Evolutionary conservation across 1,284 basidiomycete genomes (phyloP).

Genomic region (Tausonia pullulans): DNA sequence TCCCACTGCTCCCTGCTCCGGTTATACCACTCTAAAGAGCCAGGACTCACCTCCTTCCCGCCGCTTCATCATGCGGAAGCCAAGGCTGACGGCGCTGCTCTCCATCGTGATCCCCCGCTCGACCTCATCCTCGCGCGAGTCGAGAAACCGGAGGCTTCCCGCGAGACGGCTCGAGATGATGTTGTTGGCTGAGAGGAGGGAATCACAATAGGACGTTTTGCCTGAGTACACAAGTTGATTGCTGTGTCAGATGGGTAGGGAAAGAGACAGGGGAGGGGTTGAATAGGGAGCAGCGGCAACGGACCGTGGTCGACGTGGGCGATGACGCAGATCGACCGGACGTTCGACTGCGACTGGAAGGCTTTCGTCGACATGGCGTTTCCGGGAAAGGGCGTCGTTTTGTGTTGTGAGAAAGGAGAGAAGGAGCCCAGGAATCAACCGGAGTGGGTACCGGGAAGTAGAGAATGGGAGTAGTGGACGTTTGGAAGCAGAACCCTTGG

Average conservation of each 20-base stretch:
- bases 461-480: too few relatives aligned
- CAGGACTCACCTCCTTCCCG: conserved; percentile 37
- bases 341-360: conserved; percentile 15
- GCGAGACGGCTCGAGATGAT: conserved; percentile 93
- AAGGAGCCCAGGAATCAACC: too few relatives aligned
- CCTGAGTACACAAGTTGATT: conserved; percentile 40
- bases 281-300: too few relatives aligned
- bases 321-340: conserved; percentile 23
- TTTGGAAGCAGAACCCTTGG: too few relatives aligned
- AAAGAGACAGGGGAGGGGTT: too few relatives aligned
- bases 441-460: too few relatives aligned
- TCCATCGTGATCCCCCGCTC: conserved; percentile 99
- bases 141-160: conserved; percentile 90
- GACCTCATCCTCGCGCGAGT: conserved; percentile 94
- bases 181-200: conserved; percentile 89
- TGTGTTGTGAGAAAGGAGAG: too few relatives aligned
- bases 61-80: conserved; percentile 59
- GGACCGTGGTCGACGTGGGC: conserved; percentile 37
- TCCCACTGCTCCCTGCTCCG: too few relatives aligned
- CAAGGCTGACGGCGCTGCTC: conserved; percentile 63
- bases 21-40: background rate
- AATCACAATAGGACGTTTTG: conserved; percentile 92
- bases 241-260: conserved; percentile 25
- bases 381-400: too few relatives aligned
- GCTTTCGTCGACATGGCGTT: conserved; percentile 12